phyloP scores from a whole-genome alignment of 495 filamentous ascomycete genomes.

The Pyrenula aspistea region DNA sequence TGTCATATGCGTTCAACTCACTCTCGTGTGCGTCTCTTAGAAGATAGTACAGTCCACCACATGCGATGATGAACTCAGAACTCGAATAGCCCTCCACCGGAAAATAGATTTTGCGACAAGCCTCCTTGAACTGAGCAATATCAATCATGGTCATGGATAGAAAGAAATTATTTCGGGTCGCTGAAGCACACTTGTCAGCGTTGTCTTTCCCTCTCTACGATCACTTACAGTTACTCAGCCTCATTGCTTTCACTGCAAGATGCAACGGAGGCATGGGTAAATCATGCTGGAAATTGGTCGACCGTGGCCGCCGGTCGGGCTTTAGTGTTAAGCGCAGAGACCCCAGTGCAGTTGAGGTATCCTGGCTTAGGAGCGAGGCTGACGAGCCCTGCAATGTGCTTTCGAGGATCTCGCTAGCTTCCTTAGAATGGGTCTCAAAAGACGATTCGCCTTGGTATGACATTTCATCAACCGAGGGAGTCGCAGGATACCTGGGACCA shows the following conservation, averaged over 20 bases:
- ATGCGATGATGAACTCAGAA: constrained; percentile 1
- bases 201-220: not conserved
- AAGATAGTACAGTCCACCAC: constrained; percentile 1
- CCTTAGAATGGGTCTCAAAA: constrained; percentile 3
- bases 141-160: not conserved
- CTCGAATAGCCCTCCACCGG: constrained; percentile 2
- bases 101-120: constrained; percentile 4
- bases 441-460: constrained; percentile 5
- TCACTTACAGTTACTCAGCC: not conserved
- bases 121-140: not conserved
- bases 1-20: not conserved
- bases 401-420: constrained; percentile 2
- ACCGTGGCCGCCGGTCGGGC: not conserved
- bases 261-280: not conserved
- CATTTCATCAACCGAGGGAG: not conserved
- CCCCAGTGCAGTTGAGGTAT: not conserved
- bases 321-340: not conserved
- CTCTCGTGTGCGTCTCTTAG: not conserved
- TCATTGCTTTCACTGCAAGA: not conserved
- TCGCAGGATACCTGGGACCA: not conserved
- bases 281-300: not conserved
- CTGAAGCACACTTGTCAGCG: not conserved
- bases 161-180: not conserved
- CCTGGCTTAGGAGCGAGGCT: not conserved
- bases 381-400: constrained; percentile 1